Evolutionary conservation across 1,284 basidiomycete species (phyloP).

Genomic region (Spongispora temasekensis): DNA sequence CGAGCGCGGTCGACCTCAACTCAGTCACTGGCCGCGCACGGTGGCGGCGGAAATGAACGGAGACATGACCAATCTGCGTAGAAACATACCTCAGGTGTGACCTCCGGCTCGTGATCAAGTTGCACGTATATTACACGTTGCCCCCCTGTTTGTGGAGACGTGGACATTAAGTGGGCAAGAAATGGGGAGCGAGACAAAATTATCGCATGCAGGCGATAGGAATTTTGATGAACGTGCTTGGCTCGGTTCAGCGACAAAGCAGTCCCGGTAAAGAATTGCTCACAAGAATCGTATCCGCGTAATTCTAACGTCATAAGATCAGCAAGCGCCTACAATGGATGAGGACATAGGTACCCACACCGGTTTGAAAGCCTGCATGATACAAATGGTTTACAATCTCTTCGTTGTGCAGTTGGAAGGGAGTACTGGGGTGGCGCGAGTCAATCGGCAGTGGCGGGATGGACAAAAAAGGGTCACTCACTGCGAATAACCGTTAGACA

Average conservation of each 20-base stretch:
- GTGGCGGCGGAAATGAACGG: slow-evolving; percentile 31
- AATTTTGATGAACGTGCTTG: slow-evolving; percentile 74
- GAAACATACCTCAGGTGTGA: slow-evolving; percentile 75
- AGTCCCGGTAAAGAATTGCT: slow-evolving; percentile 30
- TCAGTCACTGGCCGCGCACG: slow-evolving; percentile 22
- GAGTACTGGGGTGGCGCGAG: slow-evolving; percentile 36
- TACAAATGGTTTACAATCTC: slow-evolving; percentile 75
- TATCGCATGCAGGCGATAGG: slow-evolving; percentile 77
- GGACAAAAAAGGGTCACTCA: slow-evolving; percentile 34
- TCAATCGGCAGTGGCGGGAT: slow-evolving; percentile 10
- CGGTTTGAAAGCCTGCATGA: slow-evolving; percentile 75
- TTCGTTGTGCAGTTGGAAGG: slow-evolving; percentile 63
- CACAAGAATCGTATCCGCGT: slow-evolving; percentile 77
- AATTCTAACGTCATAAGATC: slow-evolving; percentile 54
- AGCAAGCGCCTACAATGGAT: slow-evolving; percentile 4
- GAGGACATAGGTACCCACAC: slow-evolving; percentile 51
- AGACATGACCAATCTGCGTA: slow-evolving; percentile 19
- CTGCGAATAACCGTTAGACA: slow-evolving; percentile 44
- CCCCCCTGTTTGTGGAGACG: slow-evolving; percentile 61
- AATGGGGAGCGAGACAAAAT: slow-evolving; percentile 85
- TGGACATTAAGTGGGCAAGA: slow-evolving; percentile 82
- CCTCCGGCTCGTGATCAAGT: slow-evolving; percentile 75
- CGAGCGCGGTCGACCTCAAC: slow-evolving; percentile 18
- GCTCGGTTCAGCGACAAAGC: slow-evolving; percentile 16
- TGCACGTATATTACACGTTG: slow-evolving; percentile 72